A percentile compares a stretch with the other conserved stretches of the same genome.
Evolutionary conservation across 2,329 filamentous ascomycete species (phyloP).

Genomic region (Pseudohalonectria lignicola): DNA sequence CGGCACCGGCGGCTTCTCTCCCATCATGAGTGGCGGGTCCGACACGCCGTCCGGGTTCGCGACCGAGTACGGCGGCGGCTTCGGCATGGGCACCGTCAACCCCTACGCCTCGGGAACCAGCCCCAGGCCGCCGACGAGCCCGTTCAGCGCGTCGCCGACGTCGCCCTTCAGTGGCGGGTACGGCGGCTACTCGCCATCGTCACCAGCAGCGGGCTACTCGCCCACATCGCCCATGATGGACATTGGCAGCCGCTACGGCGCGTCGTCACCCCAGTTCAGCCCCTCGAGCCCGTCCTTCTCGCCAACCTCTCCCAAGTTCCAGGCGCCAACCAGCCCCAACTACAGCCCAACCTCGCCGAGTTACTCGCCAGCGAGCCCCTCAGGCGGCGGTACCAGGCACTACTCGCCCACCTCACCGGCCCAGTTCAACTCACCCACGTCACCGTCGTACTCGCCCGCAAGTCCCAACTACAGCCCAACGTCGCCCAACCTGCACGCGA

Average conservation of each 20-base stretch:
- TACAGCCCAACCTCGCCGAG: conserved; percentile 57
- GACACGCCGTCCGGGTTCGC: conserved; percentile 57
- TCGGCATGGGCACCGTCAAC: conserved; percentile 41
- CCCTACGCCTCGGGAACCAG: conserved; percentile 54
- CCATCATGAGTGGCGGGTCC: conserved; percentile 65
- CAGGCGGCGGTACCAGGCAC: conserved; percentile 34
- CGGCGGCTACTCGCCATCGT: conserved; percentile 63
- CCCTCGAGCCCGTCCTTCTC: conserved; percentile 54
- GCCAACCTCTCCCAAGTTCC: conserved; percentile 48
- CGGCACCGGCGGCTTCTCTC: conserved; percentile 67
- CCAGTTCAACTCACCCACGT: conserved; percentile 64
- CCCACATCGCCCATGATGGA: conserved; percentile 62
- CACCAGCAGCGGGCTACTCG: conserved; percentile 63
- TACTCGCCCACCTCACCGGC: conserved; percentile 63
- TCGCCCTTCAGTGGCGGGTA: conserved; percentile 50
- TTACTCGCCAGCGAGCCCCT: conserved; percentile 52
- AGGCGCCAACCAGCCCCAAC: conserved; percentile 44
- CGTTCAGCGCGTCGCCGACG: conserved; percentile 61
- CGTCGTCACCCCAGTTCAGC: conserved; percentile 49
- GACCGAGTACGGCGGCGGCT: conserved; percentile 45
- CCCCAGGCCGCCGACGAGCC: conserved; percentile 57
- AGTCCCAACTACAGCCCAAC: conserved; percentile 65
- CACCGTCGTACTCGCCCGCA: conserved; percentile 60
- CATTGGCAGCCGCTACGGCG: conserved; percentile 33
- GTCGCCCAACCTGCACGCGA: conserved; percentile 43